Evolutionary conservation across 345 rosid genomes (phyloP), one percentile per base, ranked within the genome.

Genomic region (Diplotaxis tenuifolia): DNA sequence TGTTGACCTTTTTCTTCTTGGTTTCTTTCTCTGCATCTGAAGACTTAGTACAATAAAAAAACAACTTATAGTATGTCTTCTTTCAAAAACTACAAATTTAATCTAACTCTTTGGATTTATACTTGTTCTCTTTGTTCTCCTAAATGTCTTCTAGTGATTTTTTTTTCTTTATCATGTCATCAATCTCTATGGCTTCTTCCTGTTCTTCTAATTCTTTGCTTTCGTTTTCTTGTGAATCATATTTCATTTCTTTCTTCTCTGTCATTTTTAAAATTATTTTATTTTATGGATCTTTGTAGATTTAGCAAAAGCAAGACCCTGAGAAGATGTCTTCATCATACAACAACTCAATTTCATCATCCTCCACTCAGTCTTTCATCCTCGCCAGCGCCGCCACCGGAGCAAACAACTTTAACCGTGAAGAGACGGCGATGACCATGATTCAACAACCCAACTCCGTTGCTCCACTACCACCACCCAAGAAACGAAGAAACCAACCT

Each of bases 401-500:
- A 68, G 28, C 6, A 0, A 71, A 36, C 76, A 50, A 50, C 47
- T 71, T 59, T 16, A 59, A 71, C 68, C 63, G 76, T 56, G 66
- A 65, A 71, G 72, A 71, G 28, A 5, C 67, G 2, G 11, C 19
- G 45, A 32, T 32, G 76, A 15, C 29, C 2, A 76, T 77, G 76
- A 34, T 45, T 57, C 80, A 65, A 64, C 80, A 27, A 49, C 62
- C 75, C n/a, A 71, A 32, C 61, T n/a, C 88, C 59, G 73, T 82
- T 28, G 78, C 86, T 69, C 84, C 80, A 42, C 84, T 85, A 9
- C 88, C 72, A 54, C 84, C 87, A 7, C 88, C 77, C 31, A 89
- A 87, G 84, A 89, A 80, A 62, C 86, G 81, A 72, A 84, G 92
- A 82, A 87, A 89, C 72, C 96, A 87, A 68, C 89, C 96, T 1